Base-by-base conservation (phyloP, 2,329 filamentous ascomycete species). In the Fusarium cyanostomum region DNA sequence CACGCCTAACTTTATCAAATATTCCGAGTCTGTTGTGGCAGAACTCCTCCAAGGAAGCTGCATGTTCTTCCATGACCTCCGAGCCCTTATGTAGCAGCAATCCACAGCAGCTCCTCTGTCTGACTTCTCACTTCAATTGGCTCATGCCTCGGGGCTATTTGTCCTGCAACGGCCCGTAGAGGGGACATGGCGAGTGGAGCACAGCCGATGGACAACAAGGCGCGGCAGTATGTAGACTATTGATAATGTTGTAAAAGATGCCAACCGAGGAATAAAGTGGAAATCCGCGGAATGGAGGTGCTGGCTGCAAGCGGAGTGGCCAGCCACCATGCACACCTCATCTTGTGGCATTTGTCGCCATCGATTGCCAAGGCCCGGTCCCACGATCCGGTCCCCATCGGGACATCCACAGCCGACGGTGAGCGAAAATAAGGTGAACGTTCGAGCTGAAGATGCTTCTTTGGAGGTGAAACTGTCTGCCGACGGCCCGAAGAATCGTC, bases 301-400 rank as follows among this genome's bases (percentile, higher is more conserved):
- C 33, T 42, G 35, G 44, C 16, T 45, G 18, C 3, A 12, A 27
- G 38, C 33, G 44, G 37, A 66, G 45, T 46, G 46, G 56, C 50
- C 44, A 61, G 56, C 51, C 51, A 56, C 50, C n/a, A 21, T 48
- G 38, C 38, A 52, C 43, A 52, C 60, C 65, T 63, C 66, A 71
- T 71, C 56, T 52, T 50, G 52, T 56, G 45, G 42, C 43, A 57
- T 68, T 48, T 59, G 53, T 63, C 68, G 68, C 56, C 65, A 71
- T 71, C 60, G 42, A 28, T 16, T 42, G 61, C 68, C 68, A 70
- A 70, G 64, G 26, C 42, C 50, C 31, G 37, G 55, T 44, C 55
- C 44, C 51, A 49, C 46, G 54, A 59, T 66, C 51, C 53, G 51
- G 43, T n/a, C 46, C 51, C 63, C 63, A 49, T 67, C 44, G 38